phyloP scores from a whole-genome alignment of 345 rosid genomes.

The Eucalyptus brandiana region DNA sequence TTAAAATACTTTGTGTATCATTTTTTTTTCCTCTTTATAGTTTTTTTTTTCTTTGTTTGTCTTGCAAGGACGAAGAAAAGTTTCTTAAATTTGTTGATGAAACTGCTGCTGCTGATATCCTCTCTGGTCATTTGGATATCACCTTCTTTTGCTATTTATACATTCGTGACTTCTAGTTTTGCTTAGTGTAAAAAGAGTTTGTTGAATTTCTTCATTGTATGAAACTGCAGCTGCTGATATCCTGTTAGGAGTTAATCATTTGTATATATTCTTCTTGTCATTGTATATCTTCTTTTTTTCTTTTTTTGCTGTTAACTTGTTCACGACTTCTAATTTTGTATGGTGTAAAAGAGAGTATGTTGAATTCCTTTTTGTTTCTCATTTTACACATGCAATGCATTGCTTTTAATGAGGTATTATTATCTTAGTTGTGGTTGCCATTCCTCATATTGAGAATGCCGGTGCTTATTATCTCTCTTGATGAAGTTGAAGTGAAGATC shows the following conservation, averaged over 20 bases:
- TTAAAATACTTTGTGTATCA: not conserved
- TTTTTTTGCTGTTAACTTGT: not conserved
- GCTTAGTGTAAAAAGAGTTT: not conserved
- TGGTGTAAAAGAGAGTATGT: not conserved
- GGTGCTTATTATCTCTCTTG: not conserved
- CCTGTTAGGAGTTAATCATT: not conserved
- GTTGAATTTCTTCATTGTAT: not conserved
- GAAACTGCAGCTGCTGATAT: not conserved
- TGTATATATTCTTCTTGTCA: not conserved
- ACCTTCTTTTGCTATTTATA: not conserved
- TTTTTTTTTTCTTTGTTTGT: not conserved
- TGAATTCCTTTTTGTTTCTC: not conserved
- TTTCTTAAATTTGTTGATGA: not conserved
- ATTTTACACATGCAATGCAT: not conserved
- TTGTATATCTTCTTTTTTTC: not conserved
- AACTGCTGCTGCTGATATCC: not conserved
- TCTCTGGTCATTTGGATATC: not conserved
- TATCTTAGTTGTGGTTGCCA: not conserved
- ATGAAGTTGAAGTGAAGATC: not conserved
- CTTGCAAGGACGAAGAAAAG: not conserved
- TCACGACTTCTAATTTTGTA: not conserved
- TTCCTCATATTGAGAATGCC: not conserved
- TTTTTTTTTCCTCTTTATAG: not conserved
- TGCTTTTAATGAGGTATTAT: not conserved
- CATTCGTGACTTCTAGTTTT: not conserved